phyloP scores from a whole-genome alignment of 768 basidiomycete genomes.

The Neoboletus brunneissimus region DNA sequence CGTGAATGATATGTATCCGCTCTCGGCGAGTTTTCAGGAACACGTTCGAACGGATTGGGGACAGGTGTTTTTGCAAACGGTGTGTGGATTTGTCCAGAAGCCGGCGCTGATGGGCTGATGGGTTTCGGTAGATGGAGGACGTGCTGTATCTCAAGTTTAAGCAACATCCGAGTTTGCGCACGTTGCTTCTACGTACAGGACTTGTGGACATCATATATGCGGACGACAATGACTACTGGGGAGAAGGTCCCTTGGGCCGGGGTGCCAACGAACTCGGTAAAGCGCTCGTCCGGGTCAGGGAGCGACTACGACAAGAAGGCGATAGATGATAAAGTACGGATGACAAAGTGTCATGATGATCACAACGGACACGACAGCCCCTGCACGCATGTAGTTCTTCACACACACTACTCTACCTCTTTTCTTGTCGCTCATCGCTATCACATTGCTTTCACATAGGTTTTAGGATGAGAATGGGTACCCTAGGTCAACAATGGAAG shows the following conservation, averaged over 20 bases:
- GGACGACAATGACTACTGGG: slow-evolving; percentile 68
- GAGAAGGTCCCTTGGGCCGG: slow-evolving; percentile 47
- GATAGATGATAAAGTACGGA: slow-evolving; percentile 7
- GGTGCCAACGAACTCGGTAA: slow-evolving; percentile 66
- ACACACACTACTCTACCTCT: background rate
- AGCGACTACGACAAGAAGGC: slow-evolving; percentile 38
- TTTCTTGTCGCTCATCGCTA: background rate
- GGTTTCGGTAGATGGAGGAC: slow-evolving; percentile 55
- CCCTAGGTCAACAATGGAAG: no score
- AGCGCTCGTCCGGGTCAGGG: slow-evolving; percentile 54
- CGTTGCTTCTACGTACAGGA: slow-evolving; percentile 53
- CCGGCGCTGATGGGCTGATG: background rate
- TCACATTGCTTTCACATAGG: background rate
- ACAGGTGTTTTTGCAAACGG: slow-evolving; percentile 46
- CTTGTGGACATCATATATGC: slow-evolving; percentile 49
- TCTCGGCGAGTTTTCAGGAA: slow-evolving; percentile 33
- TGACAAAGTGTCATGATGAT: background rate
- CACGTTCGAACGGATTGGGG: slow-evolving; percentile 58
- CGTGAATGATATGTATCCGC: slow-evolving; percentile 37
- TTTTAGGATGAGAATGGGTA: background rate
- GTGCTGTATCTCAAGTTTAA: slow-evolving; percentile 66
- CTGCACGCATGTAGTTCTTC: background rate
- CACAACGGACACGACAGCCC: background rate
- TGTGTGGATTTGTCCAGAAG: slow-evolving; percentile 29
- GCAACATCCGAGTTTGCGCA: slow-evolving; percentile 62